Evolutionary conservation across 345 rosid species (phyloP), one percentile per base, ranked within the genome.

Genomic region (Arabis alpina): DNA sequence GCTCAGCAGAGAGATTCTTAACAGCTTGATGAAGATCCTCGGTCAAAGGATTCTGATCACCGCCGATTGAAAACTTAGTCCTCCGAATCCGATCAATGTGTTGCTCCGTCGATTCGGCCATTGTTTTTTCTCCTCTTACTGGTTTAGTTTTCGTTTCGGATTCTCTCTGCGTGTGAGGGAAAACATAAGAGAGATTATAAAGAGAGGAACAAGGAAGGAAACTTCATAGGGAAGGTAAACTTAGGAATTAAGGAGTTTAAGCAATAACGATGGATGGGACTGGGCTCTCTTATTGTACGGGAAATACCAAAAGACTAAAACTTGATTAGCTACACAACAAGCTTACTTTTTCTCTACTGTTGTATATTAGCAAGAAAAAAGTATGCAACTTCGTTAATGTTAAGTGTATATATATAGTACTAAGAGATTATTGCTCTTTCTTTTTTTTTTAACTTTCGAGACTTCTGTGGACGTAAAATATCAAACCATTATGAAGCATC

Each of bases 11-110:
- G 13, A 89, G 88, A 65, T 79, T 76, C 49, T 78, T 78, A 0
- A 86, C 86, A 6, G 96, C 88, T 4, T 83, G 83, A 44, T 87
- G 88, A 51, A 87, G 87, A 73, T 84, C 86, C 54, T 82, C 82
- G 4, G 68, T 82, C 49, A 83, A 25, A 0, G 86, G 88, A 55
- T 84, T 85, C 3, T 16, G 68, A 9, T 66, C 81, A 11, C 86
- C 84, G 5, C 93, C 96, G 19, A 86, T 84, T 2, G 87, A 86
- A 66, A 81, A 90, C 70, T 71, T 77, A 1, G 19, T 75, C 34
- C 42, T 79, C n/a, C 94, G 69, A 0, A 90, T 75, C 2, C 63
- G 53, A n/a, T 86, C 85, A 6, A 87, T 68, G 83, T 90, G 96
- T 45, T 2, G 39, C 57, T 74, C 78, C 0, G 51, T n/a, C n/a